A percentile compares a stretch with the other conserved stretches of the same genome.
Conservation (phyloP, 495 filamentous ascomycete genomes). For the Pyronema omphalodes region DNA sequence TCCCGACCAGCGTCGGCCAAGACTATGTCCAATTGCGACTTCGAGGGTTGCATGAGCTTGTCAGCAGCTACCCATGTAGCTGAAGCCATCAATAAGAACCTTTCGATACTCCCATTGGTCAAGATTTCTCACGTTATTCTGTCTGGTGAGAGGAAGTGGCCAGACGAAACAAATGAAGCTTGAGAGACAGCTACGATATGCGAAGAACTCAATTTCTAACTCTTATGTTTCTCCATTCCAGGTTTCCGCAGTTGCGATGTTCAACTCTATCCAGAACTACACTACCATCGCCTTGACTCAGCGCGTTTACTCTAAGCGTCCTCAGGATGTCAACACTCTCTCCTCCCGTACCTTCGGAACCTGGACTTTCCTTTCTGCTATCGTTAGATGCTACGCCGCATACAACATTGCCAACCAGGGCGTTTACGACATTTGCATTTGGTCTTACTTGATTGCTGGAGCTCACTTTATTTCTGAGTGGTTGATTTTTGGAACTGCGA, state of each 20-base stretch:
- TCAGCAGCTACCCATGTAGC: too few relatives aligned
- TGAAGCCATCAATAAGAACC: too few relatives aligned
- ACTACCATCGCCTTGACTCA: constrained; percentile 50
- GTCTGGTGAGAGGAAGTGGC: too few relatives aligned
- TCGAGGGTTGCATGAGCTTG: too few relatives aligned
- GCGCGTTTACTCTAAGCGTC: constrained; percentile 42
- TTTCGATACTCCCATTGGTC: too few relatives aligned
- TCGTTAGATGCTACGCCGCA: constrained; percentile 68
- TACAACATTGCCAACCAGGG: constrained; percentile 57
- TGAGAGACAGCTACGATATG: too few relatives aligned
- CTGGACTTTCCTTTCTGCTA: constrained; percentile 60
- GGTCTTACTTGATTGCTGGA: constrained; percentile 63
- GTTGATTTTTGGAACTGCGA: constrained; percentile 52
- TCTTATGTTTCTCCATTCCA: constrained; percentile 22
- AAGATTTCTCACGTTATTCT: too few relatives aligned
- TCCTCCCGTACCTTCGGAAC: constrained; percentile 75
- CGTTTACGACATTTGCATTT: constrained; percentile 60
- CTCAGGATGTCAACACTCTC: constrained; percentile 40
- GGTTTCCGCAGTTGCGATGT: constrained; percentile 58
- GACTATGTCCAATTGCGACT: too few relatives aligned
- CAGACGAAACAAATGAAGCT: too few relatives aligned
- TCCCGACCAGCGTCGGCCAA: too few relatives aligned
- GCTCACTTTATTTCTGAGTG: constrained; percentile 70
- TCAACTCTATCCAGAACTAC: constrained; percentile 71
- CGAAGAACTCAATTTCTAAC: not conserved